phyloP scores from a whole-genome alignment of 495 filamentous ascomycete species.

The Penicillium antarcticum region DNA sequence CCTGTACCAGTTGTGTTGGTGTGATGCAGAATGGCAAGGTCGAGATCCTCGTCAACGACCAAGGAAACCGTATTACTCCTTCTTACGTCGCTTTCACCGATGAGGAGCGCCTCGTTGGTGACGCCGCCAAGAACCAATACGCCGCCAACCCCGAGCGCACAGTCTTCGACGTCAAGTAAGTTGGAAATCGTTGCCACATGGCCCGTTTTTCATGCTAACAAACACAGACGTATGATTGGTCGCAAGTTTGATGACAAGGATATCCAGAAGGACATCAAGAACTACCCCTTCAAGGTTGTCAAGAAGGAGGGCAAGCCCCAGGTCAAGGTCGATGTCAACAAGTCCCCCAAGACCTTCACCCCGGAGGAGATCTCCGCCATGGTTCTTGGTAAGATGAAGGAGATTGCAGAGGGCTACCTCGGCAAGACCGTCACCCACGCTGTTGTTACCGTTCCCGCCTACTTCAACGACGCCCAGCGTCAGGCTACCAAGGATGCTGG shows the following conservation, averaged over 20 bases:
- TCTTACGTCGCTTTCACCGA: conserved; percentile 99
- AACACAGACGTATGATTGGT: conserved; percentile 75
- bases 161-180: conserved; percentile 92
- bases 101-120: conserved; percentile 94
- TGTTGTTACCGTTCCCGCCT: conserved; percentile 95
- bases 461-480: conserved; percentile 99
- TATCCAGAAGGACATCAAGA: conserved; percentile 79
- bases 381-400: conserved; percentile 94
- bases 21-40: conserved; percentile 99
- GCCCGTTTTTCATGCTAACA: conserved; percentile 19
- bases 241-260: conserved; percentile 87
- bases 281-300: conserved; percentile 85
- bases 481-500: conserved; percentile 98
- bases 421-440: conserved; percentile 96
- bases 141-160: conserved; percentile 86
- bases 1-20: conserved; percentile 70
- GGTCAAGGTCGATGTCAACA: conserved; percentile 73
- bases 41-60: conserved; percentile 94
- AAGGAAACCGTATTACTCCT: conserved; percentile 98
- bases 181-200: conserved; percentile 13
- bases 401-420: conserved; percentile 89
- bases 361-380: conserved; percentile 88
- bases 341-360: conserved; percentile 71
- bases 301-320: conserved; percentile 79
- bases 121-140: conserved; percentile 99